Evolutionary conservation across 352 stramenopile genomes (phyloP).

Genomic region (Globisporangium recalcitrans): DNA sequence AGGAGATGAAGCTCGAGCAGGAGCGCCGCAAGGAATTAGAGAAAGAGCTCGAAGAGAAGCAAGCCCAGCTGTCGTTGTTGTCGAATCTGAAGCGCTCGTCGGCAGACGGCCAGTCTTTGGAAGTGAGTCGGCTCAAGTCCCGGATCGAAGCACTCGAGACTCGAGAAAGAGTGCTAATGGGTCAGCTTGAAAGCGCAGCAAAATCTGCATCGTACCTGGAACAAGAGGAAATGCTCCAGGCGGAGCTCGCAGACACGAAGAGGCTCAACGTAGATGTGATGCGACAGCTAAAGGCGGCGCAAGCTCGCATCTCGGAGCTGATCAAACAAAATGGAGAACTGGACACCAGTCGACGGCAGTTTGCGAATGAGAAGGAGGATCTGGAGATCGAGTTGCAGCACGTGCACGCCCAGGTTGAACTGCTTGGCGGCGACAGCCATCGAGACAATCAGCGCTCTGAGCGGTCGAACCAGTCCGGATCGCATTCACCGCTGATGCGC

Average conservation of each 20-base stretch:
- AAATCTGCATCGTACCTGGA: conserved; percentile 25
- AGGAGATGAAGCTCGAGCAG: conserved; percentile 51
- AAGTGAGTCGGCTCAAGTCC: conserved; percentile 41
- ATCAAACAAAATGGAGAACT: conserved; percentile 36
- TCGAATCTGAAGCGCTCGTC: conserved; percentile 11
- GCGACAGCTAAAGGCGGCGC: conserved; percentile 36
- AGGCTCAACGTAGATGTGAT: conserved; percentile 45
- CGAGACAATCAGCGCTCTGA: conserved; percentile 18
- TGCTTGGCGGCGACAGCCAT: conserved; percentile 3
- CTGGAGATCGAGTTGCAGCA: conserved; percentile 61
- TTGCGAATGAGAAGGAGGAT: conserved; percentile 45
- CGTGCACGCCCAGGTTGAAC: conserved; percentile 27
- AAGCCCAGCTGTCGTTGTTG: conserved; percentile 26
- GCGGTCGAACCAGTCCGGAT: conserved; percentile 14
- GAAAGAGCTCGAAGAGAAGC: conserved; percentile 55
- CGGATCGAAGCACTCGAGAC: conserved; percentile 64
- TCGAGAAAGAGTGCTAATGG: conserved; percentile 58
- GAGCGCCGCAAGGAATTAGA: conserved; percentile 50
- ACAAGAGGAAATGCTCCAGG: conserved; percentile 21
- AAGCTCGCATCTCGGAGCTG: conserved; percentile 39
- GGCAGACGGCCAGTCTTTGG: conserved; percentile 20
- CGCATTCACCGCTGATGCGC: conserved; percentile 38
- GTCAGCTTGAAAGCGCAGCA: conserved; percentile 37
- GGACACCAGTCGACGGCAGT: conserved; percentile 38
- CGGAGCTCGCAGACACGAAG: conserved; percentile 30